Base-by-base conservation (phyloP, 2,329 filamentous ascomycete species). In the Cladosporium sp. region DNA sequence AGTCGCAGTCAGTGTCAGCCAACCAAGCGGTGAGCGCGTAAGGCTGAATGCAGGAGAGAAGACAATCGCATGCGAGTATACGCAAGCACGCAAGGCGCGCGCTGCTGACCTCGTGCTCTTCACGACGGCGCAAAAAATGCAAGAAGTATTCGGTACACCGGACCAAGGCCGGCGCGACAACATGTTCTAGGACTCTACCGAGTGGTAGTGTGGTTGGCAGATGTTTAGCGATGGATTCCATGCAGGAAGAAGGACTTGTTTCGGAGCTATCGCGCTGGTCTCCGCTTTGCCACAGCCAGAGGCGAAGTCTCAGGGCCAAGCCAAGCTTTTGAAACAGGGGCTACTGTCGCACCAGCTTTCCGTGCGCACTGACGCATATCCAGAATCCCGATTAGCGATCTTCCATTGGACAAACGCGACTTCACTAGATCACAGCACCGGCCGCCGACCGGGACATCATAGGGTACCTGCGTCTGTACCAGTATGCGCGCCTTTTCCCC, bases 291-390 rank as follows among this genome's bases (percentile, higher is more conserved):
- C 25, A 25, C 25, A 25, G 25, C 25, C 25, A 25, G 25, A 17
- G 51, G 51, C 51, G 37, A 42, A 30, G 42, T 36, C 30, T 37
- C 38, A 28, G 42, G 54, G 54, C 54, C 54, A 56, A 56, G 54
- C 54, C 54, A 56, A 56, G 54, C 52, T 22, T 55, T 42, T 45
- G 54, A 49, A 56, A 56, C 54, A 56, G 51, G 51, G 54, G 54
- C 42, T n/a, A n/a, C 22, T 56, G 54, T 56, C 42, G 42, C 54
- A 56, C 54, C 42, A 47, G 43, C 12, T 40, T 56, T 28, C 22
- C 42, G 40, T 20, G 50, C 42, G 43, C 42, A 39, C 54, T 28
- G 22, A 19, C 22, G 38, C 38, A 43, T 38, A 28, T 19, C 34
- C 34, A 25, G 19, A 56, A 28, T 49, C 19, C 42, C 38, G 42